Evolutionary conservation across 116 monocot genomes (phyloP).

Genomic region (Papilionanthe hybrid): DNA sequence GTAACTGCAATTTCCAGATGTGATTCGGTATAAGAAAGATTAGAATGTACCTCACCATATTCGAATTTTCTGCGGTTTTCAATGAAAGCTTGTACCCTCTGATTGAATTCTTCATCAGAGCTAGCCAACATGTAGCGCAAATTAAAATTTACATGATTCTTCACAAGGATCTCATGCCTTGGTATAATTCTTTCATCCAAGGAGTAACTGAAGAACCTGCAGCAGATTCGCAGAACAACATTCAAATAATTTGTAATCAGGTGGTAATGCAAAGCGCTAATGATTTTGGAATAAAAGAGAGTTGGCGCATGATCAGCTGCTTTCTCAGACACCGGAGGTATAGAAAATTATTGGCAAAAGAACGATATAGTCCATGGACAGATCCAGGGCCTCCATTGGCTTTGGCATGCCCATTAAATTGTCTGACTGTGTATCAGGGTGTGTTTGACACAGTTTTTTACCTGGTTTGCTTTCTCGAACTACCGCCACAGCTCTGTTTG

Average conservation of each 20-base stretch:
- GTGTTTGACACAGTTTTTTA: too few species aligned
- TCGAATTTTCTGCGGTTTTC: conserved; percentile 67
- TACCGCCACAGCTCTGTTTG: too few species aligned
- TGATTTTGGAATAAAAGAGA: too few species aligned
- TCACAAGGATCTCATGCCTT: conserved; percentile 72
- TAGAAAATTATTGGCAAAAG: too few species aligned
- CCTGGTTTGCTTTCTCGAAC: too few species aligned
- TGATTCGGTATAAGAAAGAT: neutral
- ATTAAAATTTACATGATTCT: conserved; percentile 79
- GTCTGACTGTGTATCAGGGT: too few species aligned
- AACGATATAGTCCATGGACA: too few species aligned
- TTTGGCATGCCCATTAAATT: too few species aligned
- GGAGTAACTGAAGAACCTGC: conserved; percentile 94
- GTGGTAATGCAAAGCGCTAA: too few species aligned
- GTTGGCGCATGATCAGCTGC: too few species aligned
- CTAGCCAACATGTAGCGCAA: conserved; percentile 72
- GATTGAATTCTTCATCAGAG: conserved; percentile 64
- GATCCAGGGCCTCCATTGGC: too few species aligned
- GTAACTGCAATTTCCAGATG: neutral
- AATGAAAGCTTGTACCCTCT: conserved; percentile 53
- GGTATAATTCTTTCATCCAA: conserved; percentile 84
- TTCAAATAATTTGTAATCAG: neutral
- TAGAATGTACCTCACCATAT: conserved; percentile 19
- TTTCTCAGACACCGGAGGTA: too few species aligned
- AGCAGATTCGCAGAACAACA: neutral